phyloP scores from a whole-genome alignment of 805 yeast species.

The Kodamaea kakaduensis region DNA sequence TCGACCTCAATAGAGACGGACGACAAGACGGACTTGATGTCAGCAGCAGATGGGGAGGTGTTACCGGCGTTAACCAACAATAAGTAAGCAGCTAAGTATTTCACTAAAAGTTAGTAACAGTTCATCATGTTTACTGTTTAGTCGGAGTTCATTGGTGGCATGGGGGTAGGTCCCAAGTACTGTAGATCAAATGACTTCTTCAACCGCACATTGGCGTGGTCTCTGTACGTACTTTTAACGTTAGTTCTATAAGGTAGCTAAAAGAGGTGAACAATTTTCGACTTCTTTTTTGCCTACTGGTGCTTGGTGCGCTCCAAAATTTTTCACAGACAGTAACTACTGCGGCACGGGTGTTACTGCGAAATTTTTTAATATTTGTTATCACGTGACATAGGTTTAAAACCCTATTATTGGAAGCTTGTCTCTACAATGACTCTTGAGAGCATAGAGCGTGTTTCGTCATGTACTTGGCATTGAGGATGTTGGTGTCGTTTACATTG shows the following conservation, averaged over 20 bases:
- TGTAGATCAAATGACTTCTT: too few species aligned
- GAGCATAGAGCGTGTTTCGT: too few species aligned
- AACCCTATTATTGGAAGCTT: constrained; percentile 7
- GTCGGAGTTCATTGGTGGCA: too few species aligned
- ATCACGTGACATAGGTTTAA: constrained; percentile 9
- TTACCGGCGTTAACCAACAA: constrained; percentile 46
- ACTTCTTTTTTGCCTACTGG: constrained; percentile 3
- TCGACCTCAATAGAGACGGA: constrained; percentile 37
- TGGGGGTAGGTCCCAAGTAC: too few species aligned
- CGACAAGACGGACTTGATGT: constrained; percentile 37
- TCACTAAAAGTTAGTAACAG: constrained; percentile 38
- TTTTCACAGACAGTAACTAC: constrained; percentile 4
- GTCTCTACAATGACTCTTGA: too few species aligned
- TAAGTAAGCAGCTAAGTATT: constrained; percentile 47
- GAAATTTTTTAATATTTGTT: not conserved
- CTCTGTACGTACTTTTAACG: constrained; percentile 9
- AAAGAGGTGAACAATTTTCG: constrained; percentile 4
- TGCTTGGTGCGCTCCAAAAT: constrained; percentile 7
- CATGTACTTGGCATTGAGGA: too few species aligned
- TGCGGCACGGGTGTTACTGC: constrained; percentile 1
- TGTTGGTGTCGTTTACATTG: too few species aligned
- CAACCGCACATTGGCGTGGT: not conserved
- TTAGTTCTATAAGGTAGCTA: constrained; percentile 6
- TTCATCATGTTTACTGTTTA: too few species aligned
- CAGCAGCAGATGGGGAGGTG: constrained; percentile 42